Conservation (phyloP, 129 eudicot species). For the Saussurea involucrata region DNA sequence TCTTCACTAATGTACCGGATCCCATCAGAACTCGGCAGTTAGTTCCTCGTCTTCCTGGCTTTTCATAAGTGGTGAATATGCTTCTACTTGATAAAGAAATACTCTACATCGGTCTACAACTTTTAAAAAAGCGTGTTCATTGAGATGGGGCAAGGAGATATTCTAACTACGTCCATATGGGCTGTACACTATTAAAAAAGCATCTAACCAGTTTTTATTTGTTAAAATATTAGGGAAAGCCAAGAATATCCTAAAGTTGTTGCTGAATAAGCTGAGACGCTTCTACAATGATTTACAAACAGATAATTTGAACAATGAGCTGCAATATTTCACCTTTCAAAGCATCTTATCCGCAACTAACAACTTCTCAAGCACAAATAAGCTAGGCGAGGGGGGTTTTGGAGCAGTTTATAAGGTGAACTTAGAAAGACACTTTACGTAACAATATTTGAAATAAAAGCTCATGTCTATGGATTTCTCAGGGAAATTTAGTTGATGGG, state of each 20-base stretch:
- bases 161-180: no score
- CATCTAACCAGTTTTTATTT: no score
- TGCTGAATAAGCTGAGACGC: background rate
- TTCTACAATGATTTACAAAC: background rate
- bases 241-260: background rate
- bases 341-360: slow-evolving; percentile 30
- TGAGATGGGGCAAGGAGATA: no score
- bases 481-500: slow-evolving; percentile 25
- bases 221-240: background rate
- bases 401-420: slow-evolving; percentile 38
- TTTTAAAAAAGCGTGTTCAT: no score
- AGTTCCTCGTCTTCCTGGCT: no score
- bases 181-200: no score
- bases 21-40: no score
- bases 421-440: background rate
- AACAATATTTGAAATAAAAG: background rate
- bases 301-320: slow-evolving; percentile 8
- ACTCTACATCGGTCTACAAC: no score
- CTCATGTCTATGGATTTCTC: slow-evolving; percentile 10
- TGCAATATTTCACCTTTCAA: slow-evolving; percentile 27
- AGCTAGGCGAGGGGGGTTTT: slow-evolving; percentile 34
- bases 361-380: slow-evolving; percentile 26
- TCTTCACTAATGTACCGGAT: no score
- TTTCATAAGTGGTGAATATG: no score
- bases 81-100: no score